These are phyloP conservation scores for Somion occarium DNA, from an alignment of 1,284 basidiomycete genomes.

Conservation along the genomic window DNA sequence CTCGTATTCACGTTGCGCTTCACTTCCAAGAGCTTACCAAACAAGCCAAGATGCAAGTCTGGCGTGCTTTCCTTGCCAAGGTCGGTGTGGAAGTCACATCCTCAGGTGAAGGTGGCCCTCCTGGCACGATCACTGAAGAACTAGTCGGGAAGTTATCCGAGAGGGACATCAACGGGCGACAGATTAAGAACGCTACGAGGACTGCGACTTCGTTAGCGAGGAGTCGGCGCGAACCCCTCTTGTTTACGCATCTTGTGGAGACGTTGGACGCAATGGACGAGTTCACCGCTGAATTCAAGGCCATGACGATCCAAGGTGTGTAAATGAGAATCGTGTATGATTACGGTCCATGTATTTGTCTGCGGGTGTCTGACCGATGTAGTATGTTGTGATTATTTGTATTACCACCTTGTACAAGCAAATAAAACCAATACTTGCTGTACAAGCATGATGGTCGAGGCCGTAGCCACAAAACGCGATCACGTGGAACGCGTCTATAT, in stretches of 20 bases:
- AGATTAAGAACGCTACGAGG: slow-evolving; percentile 61
- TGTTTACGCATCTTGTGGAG: slow-evolving; percentile 43
- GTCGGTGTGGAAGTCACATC: slow-evolving; percentile 27
- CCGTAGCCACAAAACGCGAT: no score
- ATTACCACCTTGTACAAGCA: no score
- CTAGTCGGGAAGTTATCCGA: slow-evolving; percentile 40
- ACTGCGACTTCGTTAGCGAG: slow-evolving; percentile 55
- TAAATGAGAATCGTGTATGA: no score
- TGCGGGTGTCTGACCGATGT: no score
- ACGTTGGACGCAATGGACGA: slow-evolving; percentile 58
- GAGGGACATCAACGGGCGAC: slow-evolving; percentile 51
- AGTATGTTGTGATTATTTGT: no score
- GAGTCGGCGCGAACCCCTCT: slow-evolving; percentile 39
- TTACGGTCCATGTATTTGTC: no score
- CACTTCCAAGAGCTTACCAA: slow-evolving; percentile 50
- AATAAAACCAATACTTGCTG: no score
- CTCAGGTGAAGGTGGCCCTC: not conserved
- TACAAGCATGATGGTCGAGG: no score
- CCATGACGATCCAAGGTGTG: not conserved
- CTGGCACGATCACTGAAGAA: slow-evolving; percentile 28
- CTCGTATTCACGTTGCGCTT: slow-evolving; percentile 61
- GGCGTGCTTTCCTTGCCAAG: slow-evolving; percentile 50
- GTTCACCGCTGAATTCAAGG: slow-evolving; percentile 45
- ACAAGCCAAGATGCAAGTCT: slow-evolving; percentile 46
- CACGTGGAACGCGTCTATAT: no score